Percentiles rank a stretch among this genome's conserved stretches.
Evolutionary conservation across 495 filamentous ascomycete genomes (phyloP).

Genomic region (Neurospora terricola): DNA sequence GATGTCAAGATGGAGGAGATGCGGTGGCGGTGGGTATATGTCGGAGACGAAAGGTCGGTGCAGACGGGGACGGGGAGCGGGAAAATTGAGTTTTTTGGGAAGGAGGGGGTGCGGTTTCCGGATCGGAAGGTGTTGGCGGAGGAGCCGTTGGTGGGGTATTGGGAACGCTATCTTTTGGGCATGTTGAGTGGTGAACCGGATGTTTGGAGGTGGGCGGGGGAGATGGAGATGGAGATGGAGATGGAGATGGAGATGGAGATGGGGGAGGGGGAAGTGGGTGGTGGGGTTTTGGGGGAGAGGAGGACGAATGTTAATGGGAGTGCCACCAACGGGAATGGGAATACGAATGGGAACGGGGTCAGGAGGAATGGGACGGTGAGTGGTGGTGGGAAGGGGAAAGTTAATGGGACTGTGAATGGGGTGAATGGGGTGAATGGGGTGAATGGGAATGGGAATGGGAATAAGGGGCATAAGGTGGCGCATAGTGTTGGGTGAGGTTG

Average conservation of each 20-base stretch:
- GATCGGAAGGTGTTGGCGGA: constrained; percentile 10
- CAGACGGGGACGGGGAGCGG: constrained; percentile 20
- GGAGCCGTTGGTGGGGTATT: constrained; percentile 22
- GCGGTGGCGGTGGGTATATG: constrained; percentile 21
- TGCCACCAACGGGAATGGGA: too few relatives aligned
- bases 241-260: background rate
- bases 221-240: background rate
- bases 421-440: background rate
- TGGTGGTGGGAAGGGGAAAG: background rate
- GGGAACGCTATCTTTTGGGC: constrained; percentile 18
- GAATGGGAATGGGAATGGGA: background rate
- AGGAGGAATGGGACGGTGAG: background rate
- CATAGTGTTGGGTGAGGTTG: background rate
- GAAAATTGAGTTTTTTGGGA: constrained; percentile 23
- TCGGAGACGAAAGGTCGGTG: constrained; percentile 28
- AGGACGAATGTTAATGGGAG: background rate
- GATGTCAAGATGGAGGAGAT: constrained; percentile 11
- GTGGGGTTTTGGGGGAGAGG: background rate
- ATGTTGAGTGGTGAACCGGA: constrained; percentile 16
- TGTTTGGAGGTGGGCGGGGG: constrained; percentile 20
- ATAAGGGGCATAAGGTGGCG: background rate
- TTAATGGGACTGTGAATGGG: background rate
- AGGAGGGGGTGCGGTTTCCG: constrained; percentile 27
- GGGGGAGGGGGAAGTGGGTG: background rate
- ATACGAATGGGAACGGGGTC: background rate